phyloP scores from a whole-genome alignment of 495 filamentous ascomycete species.

The Aspergillus conjunctus region DNA sequence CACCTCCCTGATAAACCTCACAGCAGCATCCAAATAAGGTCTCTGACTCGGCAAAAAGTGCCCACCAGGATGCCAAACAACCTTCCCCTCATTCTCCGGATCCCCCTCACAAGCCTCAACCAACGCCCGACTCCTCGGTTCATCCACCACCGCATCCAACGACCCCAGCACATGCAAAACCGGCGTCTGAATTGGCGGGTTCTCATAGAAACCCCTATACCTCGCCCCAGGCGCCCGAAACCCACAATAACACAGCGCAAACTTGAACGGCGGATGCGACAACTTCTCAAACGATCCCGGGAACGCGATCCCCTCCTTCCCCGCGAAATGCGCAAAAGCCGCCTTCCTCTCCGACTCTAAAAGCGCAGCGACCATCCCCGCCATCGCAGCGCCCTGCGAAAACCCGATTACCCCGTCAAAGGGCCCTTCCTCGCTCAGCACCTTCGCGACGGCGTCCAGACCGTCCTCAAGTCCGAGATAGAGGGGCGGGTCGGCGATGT shows the following conservation, averaged over 20 bases:
- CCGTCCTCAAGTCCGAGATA: conserved; percentile 71
- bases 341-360: conserved; percentile 60
- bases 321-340: conserved; percentile 44
- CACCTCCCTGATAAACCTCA: conserved; percentile 70
- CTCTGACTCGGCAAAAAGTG: conserved; percentile 86
- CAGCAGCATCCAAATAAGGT: conserved; percentile 74
- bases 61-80: conserved; percentile 87
- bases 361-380: conserved; percentile 65
- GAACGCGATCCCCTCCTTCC: conserved; percentile 41
- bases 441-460: conserved; percentile 57
- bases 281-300: conserved; percentile 53
- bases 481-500: conserved; percentile 46
- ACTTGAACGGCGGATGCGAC: conserved; percentile 65
- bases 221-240: conserved; percentile 66
- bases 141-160: conserved; percentile 87
- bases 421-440: conserved; percentile 60
- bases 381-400: conserved; percentile 68
- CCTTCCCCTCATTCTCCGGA: conserved; percentile 54
- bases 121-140: conserved; percentile 64
- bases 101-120: conserved; percentile 65
- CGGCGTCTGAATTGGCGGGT: conserved; percentile 71
- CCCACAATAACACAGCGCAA: conserved; percentile 77
- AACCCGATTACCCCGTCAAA: conserved; percentile 78
- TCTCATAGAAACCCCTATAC: conserved; percentile 71
- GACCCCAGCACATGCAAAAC: conserved; percentile 81